These are phyloP conservation scores for Cystobasidiaceae sp. DNA, from an alignment of 1,284 basidiomycete species.

Conservation along the genomic window DNA sequence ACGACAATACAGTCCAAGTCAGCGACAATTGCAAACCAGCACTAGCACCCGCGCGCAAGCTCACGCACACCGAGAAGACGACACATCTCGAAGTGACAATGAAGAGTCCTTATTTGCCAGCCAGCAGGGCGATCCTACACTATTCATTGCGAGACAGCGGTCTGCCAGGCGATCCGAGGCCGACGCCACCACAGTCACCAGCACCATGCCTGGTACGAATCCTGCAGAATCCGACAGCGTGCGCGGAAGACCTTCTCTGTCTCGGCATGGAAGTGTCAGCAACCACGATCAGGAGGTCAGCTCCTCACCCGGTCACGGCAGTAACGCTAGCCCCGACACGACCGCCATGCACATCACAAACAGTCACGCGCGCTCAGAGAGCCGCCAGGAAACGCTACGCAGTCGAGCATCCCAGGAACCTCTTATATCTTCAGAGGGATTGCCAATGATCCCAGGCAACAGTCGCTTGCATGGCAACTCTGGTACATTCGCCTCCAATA, in stretches of 20 bases:
- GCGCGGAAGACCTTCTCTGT: not conserved
- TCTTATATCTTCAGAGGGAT: no score
- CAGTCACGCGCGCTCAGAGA: not conserved
- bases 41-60: no score
- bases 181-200: not conserved
- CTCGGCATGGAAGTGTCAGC: conserved; percentile 8
- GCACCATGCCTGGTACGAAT: not conserved
- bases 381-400: conserved; percentile 10
- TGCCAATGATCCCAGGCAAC: no score
- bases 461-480: no score
- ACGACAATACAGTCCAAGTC: conserved; percentile 4
- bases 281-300: not conserved
- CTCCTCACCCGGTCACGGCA: not conserved
- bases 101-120: no score
- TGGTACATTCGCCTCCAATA: no score
- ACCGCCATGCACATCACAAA: not conserved
- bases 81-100: no score
- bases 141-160: no score
- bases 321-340: not conserved
- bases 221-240: not conserved
- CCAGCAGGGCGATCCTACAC: no score
- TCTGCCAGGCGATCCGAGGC: no score
- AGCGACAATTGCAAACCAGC: no score
- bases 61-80: no score
- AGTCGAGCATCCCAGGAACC: conserved; percentile 23